Evolutionary conservation across 176 grass and related monocot genomes (phyloP).

Genomic region (Hyparrhenia diplandra): DNA sequence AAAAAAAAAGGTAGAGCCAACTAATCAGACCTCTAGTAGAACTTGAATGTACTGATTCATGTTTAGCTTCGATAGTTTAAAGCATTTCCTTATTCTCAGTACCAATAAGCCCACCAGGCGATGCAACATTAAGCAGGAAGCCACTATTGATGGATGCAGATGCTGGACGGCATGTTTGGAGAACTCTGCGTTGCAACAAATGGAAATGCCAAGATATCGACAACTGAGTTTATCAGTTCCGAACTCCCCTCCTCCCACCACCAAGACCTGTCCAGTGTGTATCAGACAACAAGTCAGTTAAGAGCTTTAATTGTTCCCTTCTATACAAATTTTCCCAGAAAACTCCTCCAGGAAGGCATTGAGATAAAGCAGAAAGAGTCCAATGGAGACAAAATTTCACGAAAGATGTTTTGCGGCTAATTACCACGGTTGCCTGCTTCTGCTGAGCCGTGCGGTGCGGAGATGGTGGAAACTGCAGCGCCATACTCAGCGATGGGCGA

Average conservation of each 20-base stretch:
- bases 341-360: slow-evolving; percentile 64
- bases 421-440: no score
- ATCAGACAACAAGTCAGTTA: slow-evolving; percentile 64
- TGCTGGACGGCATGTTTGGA: slow-evolving; percentile 63
- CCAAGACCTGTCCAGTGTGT: slow-evolving; percentile 80
- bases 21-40: slow-evolving; percentile 60
- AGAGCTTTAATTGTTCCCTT: slow-evolving; percentile 69
- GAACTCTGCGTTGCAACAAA: slow-evolving; percentile 94
- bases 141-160: slow-evolving; percentile 92
- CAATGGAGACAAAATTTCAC: slow-evolving; percentile 80
- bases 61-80: slow-evolving; percentile 59
- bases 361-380: slow-evolving; percentile 76
- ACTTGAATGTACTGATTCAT: slow-evolving; percentile 76
- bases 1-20: neutral
- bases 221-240: slow-evolving; percentile 76
- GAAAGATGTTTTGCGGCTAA: no score
- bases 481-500: no score
- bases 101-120: slow-evolving; percentile 70
- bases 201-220: slow-evolving; percentile 93
- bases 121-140: slow-evolving; percentile 75
- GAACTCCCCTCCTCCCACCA: slow-evolving; percentile 72
- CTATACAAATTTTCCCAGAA: slow-evolving; percentile 82
- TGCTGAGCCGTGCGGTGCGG: no score
- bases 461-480: no score
- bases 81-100: slow-evolving; percentile 80